Base-by-base conservation (phyloP, 202 grass and related monocot species). In the Setaria viridis region DNA sequence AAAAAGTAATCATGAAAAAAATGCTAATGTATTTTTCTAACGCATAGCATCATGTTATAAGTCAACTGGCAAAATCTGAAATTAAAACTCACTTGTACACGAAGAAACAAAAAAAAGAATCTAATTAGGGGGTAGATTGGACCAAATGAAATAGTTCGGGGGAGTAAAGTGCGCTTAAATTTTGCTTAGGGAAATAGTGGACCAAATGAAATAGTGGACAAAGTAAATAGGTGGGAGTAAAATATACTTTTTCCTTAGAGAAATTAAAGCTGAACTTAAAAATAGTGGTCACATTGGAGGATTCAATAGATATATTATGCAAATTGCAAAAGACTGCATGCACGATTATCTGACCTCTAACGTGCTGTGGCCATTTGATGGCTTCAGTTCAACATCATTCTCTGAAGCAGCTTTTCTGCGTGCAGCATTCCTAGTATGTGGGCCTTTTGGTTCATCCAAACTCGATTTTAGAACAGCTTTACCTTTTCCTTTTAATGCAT, bases 401-500 rank as follows among this genome's bases (percentile, higher is more conserved):
- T 98, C 87, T 32, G 85, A 85, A 62, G 85, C 87, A 75, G 83
- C 72, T 84, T 91, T 95, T 82, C 85, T 90, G 19, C 85, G 80
- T 4, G 67, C 19, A 15, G 86, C 84, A 82, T 89, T 95, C 92
- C 89, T 93, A 50, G 95, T 95, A 74, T 85, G 76, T 0, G 81
- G 87, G 20, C 92, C 95, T 88, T 89, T 91, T 33, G 45, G 29
- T 78, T 95, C 92, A 73, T 91, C 91, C 11, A 58, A 25, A 50
- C 70, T 77, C 6, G 70, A 75, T 90, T 95, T 94, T 33, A 90
- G 56, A 72, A 93, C 85, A 78, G 89, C 95, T 87, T 98, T 98
- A 55, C 92, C 95, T 88, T 98, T 98, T 66, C 80, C 89, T 63
- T 95, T 98, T 41, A 90, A 82, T 78, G 87, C 77, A 83, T 71